Conservation (phyloP, 257 asterid species). For the Solanum dulcamara region DNA sequence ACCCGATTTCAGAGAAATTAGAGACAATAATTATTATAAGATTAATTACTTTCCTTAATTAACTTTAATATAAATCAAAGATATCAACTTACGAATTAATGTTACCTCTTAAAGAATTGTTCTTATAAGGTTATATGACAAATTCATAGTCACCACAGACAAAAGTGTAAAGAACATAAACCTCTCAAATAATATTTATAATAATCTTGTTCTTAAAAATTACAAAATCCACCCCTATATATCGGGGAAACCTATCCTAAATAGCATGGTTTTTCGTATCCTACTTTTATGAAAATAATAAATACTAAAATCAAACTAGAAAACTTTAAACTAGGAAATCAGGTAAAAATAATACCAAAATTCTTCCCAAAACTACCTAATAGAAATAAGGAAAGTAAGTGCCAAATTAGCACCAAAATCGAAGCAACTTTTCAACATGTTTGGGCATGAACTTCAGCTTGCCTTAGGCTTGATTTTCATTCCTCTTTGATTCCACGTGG, state of each 20-base stretch:
- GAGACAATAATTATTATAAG: neutral
- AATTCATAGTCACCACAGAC: neutral
- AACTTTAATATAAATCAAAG: neutral
- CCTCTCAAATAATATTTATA: neutral
- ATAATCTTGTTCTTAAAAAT: neutral
- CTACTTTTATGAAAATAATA: neutral
- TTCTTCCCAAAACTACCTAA: neutral
- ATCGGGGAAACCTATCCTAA: too few relatives aligned
- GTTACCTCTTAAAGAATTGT: neutral
- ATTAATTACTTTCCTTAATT: neutral
- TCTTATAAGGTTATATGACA: neutral
- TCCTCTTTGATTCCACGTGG: neutral
- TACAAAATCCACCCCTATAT: neutral
- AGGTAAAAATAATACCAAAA: neutral
- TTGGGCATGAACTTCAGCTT: neutral
- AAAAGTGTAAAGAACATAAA: neutral
- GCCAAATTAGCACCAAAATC: neutral
- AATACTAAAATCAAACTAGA: neutral
- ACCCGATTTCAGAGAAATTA: neutral
- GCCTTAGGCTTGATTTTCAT: neutral
- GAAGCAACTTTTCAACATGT: neutral
- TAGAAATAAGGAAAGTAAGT: neutral
- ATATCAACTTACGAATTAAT: neutral
- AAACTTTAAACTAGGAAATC: neutral
- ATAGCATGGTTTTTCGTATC: neutral